Evolutionary conservation across 2,329 filamentous ascomycete genomes (phyloP).

Genomic region (Aspergillus aculeatus): DNA sequence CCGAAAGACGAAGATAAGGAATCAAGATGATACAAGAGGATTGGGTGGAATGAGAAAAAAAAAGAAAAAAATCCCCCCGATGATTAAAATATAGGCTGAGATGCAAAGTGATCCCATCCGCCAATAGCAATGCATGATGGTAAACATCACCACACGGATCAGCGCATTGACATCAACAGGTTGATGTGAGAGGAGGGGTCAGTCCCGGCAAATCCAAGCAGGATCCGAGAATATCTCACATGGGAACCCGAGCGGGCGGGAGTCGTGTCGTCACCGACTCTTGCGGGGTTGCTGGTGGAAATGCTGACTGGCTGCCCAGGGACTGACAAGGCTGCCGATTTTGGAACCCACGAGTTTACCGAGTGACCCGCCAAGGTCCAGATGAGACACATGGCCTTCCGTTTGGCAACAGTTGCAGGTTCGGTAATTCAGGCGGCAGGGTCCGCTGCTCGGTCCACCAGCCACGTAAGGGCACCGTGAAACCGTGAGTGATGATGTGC

Average conservation of each 20-base stretch:
- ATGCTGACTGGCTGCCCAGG: background rate
- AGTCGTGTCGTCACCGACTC: slow-evolving; percentile 15
- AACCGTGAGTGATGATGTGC: background rate
- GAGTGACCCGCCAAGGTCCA: slow-evolving; percentile 10
- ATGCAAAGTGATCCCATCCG: slow-evolving; percentile 7
- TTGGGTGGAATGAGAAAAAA: background rate
- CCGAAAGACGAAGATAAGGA: slow-evolving; percentile 3
- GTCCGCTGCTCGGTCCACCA: slow-evolving; percentile 11
- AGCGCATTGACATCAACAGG: slow-evolving; percentile 12
- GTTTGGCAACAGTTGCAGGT: slow-evolving; percentile 3
- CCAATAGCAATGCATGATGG: slow-evolving; percentile 5
- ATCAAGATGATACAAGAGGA: slow-evolving; percentile 18
- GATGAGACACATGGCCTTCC: background rate
- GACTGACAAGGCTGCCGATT: slow-evolving; percentile 13
- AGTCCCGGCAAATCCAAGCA: slow-evolving; percentile 5
- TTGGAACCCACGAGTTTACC: slow-evolving; percentile 9
- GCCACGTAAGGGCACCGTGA: slow-evolving; percentile 7
- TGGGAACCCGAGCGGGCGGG: slow-evolving; percentile 9
- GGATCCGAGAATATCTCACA: slow-evolving; percentile 10
- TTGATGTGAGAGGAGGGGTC: background rate
- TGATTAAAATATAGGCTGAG: slow-evolving; percentile 7
- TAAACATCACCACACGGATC: slow-evolving; percentile 5
- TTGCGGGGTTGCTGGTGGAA: slow-evolving; percentile 15
- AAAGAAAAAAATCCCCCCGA: background rate
- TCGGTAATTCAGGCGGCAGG: background rate